phyloP scores from a whole-genome alignment of 306 rosid species.

The Mimosa pudica region DNA sequence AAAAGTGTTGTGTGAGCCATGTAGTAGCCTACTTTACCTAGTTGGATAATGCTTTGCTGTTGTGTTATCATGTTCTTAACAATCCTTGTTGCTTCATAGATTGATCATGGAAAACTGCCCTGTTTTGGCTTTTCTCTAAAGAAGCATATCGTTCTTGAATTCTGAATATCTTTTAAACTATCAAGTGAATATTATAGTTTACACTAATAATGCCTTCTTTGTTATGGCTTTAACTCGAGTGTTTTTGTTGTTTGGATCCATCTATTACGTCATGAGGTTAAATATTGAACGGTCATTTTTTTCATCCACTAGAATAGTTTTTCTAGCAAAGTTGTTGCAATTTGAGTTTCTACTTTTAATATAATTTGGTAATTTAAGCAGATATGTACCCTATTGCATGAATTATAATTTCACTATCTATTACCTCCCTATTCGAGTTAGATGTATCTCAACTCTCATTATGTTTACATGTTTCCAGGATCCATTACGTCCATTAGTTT shows the following conservation, averaged over 20 bases:
- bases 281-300: slow-evolving; percentile 8
- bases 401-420: slow-evolving; percentile 10
- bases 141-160: neutral
- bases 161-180: neutral
- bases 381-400: slow-evolving; percentile 3
- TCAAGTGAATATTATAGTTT: neutral
- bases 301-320: slow-evolving; percentile 12
- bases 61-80: neutral
- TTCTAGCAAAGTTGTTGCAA: neutral
- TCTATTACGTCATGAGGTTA: neutral
- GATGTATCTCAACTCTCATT: slow-evolving; percentile 19
- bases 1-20: too few relatives aligned
- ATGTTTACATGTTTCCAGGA: slow-evolving; percentile 47
- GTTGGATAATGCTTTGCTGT: too few relatives aligned
- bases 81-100: neutral
- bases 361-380: neutral
- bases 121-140: neutral
- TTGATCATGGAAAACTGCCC: slow-evolving; percentile 12
- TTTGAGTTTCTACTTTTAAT: neutral
- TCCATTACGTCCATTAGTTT: slow-evolving; percentile 85
- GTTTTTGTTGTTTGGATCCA: slow-evolving; percentile 1
- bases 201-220: neutral
- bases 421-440: slow-evolving; percentile 25
- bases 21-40: too few relatives aligned
- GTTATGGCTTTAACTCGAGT: slow-evolving; percentile 26